Conservation (phyloP, 2,329 filamentous ascomycete species). For the Capronia epimyces region DNA sequence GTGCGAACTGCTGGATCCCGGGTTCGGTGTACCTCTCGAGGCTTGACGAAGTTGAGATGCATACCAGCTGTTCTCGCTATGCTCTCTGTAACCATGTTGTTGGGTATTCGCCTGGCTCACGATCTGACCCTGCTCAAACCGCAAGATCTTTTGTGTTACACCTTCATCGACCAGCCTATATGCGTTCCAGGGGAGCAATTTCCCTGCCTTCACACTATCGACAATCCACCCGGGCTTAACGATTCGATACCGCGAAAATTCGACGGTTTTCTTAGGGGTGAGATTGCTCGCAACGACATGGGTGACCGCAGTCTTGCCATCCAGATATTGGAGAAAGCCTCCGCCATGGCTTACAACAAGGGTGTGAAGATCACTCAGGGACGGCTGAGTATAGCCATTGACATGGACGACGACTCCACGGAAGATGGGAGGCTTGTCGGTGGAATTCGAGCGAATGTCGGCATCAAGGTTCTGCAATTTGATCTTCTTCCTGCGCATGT, state of each 20-base stretch:
- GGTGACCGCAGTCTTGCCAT: conserved; percentile 89
- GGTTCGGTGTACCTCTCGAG: background rate
- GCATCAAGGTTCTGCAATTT: conserved; percentile 94
- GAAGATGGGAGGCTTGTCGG: conserved; percentile 77
- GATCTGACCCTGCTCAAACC: conserved; percentile 58
- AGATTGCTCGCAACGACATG: conserved; percentile 90
- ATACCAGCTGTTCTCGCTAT: conserved; percentile 79
- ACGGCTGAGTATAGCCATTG: conserved; percentile 93
- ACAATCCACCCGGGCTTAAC: conserved; percentile 93
- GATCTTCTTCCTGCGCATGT: conserved; percentile 92
- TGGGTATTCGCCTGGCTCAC: conserved; percentile 60
- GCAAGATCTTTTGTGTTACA: conserved; percentile 70
- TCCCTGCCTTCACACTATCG: conserved; percentile 77
- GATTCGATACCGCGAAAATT: conserved; percentile 81
- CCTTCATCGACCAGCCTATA: conserved; percentile 85
- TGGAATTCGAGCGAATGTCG: conserved; percentile 64
- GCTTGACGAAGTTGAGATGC: conserved; percentile 56
- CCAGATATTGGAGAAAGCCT: conserved; percentile 87
- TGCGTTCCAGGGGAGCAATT: conserved; percentile 74
- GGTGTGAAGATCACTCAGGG: conserved; percentile 78
- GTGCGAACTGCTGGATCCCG: background rate
- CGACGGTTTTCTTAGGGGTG: conserved; percentile 86
- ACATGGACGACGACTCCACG: conserved; percentile 85
- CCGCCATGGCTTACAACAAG: conserved; percentile 91
- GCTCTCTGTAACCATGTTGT: conserved; percentile 66